Evolutionary conservation across 2,329 filamentous ascomycete genomes (phyloP).

Genomic region (Colletotrichum falcatum): DNA sequence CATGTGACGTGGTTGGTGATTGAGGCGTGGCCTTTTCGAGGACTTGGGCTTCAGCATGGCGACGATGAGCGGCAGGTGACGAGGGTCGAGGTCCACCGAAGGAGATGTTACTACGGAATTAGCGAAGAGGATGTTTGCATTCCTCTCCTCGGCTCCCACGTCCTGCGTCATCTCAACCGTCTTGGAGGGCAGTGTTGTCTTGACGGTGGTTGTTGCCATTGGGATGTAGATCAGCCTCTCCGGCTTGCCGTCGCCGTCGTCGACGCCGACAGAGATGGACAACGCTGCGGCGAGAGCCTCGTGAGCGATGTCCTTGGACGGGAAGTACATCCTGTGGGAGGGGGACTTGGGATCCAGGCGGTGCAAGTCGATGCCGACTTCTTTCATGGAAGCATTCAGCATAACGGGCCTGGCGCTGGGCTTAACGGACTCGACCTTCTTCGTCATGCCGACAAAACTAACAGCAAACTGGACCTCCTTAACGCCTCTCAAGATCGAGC

Average conservation of each 20-base stretch:
- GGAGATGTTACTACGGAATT: slow-evolving; percentile 97
- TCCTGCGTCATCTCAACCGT: slow-evolving; percentile 84
- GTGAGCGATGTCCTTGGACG: slow-evolving; percentile 90
- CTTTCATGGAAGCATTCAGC: slow-evolving; percentile 93
- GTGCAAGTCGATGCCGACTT: slow-evolving; percentile 92
- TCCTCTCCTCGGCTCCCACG: slow-evolving; percentile 83
- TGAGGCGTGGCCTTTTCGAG: slow-evolving; percentile 47
- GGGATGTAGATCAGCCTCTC: slow-evolving; percentile 93
- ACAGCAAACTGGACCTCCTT: slow-evolving; percentile 97
- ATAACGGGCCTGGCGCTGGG: slow-evolving; percentile 78
- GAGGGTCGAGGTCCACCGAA: slow-evolving; percentile 91
- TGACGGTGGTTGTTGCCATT: slow-evolving; percentile 95
- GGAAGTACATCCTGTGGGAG: slow-evolving; percentile 98
- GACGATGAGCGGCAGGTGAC: slow-evolving; percentile 87
- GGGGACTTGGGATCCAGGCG: slow-evolving; percentile 92
- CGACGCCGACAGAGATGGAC: slow-evolving; percentile 90
- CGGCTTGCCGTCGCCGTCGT: slow-evolving; percentile 87
- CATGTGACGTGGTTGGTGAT: slow-evolving; percentile 62
- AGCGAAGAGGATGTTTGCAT: slow-evolving; percentile 95
- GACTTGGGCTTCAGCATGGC: slow-evolving; percentile 74
- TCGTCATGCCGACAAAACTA: slow-evolving; percentile 89
- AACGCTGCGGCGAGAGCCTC: slow-evolving; percentile 93
- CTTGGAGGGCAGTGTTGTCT: slow-evolving; percentile 94
- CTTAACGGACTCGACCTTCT: slow-evolving; percentile 77
- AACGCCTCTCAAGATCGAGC: slow-evolving; percentile 89